Base-by-base conservation (phyloP, 1,139 yeast genomes). In the Blastobotrys elegans region DNA sequence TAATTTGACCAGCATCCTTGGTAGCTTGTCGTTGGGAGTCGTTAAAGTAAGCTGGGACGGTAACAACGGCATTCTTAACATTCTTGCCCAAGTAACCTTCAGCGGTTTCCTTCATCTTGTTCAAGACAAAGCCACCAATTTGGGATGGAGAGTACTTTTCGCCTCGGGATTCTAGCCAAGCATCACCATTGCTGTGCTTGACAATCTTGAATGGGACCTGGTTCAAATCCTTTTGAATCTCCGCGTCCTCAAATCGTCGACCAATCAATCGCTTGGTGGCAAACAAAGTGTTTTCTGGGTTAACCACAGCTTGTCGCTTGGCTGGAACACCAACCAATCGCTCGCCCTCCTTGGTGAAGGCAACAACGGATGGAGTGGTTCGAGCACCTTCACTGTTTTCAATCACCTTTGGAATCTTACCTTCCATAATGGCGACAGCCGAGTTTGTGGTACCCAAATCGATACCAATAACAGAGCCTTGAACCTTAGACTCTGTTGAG, bases 391-490 rank as follows among this genome's bases (percentile, higher is more conserved):
- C 98, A 54, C 96, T 85, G 74, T 92, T 92, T 76, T 90, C 97
- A 63, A 92, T 85, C 63, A 94, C 95, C 75, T 88, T 88, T 63
- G 98, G 97, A 53, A 84, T 74, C 73, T 88, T 86, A 69, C 98
- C 98, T 73, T 88, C 95, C 96, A 92, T 90, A 58, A 92, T 75
- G 54, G 98, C 98, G 57, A 92, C 98, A 52, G 98, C 97, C 50
- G 98, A 92, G 81, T 92, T 92, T 72, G 97, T 92, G 71, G 97
- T 92, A 76, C 98, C 98, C 70, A 92, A 80, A 76, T 92, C 98
- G 68, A 92, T 90, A 78, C 98, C 98, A 66, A 92, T 90, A 53
- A 92, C 97, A 63, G 90, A 78, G 46, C 74, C 74, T 56, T 69
- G 72, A 49, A 69, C 71, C 61, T 70, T 69, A 16, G 42, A 11